Conservation (phyloP, 176 grass and related monocot genomes). For the Raddia distichophylla region DNA sequence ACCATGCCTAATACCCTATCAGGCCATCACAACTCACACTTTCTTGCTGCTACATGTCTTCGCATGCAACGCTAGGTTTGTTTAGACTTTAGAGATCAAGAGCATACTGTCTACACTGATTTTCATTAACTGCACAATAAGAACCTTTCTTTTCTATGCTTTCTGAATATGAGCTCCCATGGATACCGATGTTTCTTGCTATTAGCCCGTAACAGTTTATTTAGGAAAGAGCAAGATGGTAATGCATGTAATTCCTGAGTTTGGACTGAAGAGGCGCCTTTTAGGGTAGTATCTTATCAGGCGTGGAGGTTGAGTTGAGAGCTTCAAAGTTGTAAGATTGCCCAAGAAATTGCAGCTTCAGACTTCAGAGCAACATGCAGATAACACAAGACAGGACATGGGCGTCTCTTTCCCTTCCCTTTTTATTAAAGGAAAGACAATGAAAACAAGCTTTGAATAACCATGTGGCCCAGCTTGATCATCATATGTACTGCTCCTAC, state of each 20-base stretch:
- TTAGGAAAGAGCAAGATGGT: background rate
- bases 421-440: background rate
- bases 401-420: conserved; percentile 1
- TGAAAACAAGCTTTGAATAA: conserved; percentile 19
- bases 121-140: background rate
- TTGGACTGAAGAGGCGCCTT: background rate
- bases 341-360: conserved; percentile 20
- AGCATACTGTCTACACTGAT: background rate
- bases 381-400: conserved; percentile 26
- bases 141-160: background rate
- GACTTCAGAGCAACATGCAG: conserved; percentile 7
- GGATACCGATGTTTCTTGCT: conserved; percentile 4
- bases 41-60: background rate
- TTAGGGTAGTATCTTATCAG: background rate
- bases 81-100: too few species aligned
- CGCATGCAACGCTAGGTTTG: background rate
- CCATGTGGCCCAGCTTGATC: conserved; percentile 42
- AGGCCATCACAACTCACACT: background rate
- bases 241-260: background rate
- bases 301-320: conserved; percentile 28
- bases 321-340: conserved; percentile 14
- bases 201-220: background rate
- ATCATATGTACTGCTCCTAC: background rate
- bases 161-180: background rate
- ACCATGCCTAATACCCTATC: background rate